Evolutionary conservation across 164 flowering plant species (phyloP).

Genomic region (Aristolochia californica): DNA sequence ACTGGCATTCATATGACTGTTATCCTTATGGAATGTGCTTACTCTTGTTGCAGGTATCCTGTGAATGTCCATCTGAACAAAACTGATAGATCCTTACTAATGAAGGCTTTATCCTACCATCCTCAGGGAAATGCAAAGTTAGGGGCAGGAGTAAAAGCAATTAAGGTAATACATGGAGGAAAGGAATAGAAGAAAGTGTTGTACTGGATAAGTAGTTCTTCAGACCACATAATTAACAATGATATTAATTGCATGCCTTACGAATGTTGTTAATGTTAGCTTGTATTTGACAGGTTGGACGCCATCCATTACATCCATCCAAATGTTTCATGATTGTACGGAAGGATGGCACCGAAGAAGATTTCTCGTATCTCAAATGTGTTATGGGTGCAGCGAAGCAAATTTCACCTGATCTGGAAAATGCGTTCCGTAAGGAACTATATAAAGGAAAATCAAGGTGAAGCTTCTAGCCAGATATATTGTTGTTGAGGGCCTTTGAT

Average conservation of each 20-base stretch:
- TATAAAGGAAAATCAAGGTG: too few species aligned
- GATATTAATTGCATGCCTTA: background rate
- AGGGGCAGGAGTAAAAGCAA: conserved; percentile 49
- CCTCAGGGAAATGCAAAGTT: conserved; percentile 54
- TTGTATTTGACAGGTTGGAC: conserved; percentile 40
- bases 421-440: too few species aligned
- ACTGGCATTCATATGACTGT: background rate
- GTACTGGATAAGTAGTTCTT: background rate
- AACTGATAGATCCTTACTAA: conserved; percentile 31
- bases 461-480: too few species aligned
- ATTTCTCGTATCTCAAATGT: conserved; percentile 84
- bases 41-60: conserved; percentile 35
- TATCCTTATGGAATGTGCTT: background rate
- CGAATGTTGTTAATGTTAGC: background rate
- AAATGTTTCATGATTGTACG: conserved; percentile 63
- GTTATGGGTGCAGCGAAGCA: conserved; percentile 40
- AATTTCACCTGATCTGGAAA: conserved; percentile 26
- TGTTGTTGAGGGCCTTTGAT: too few species aligned
- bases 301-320: conserved; percentile 27
- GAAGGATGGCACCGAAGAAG: conserved; percentile 55
- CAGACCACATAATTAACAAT: background rate
- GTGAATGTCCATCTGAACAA: conserved; percentile 35
- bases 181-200: too few species aligned
- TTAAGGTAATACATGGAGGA: conserved; percentile 49
- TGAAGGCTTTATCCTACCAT: conserved; percentile 57